A percentile compares a stretch with the other conserved stretches of the same genome.
Evolutionary conservation across 768 basidiomycete genomes (phyloP).

Genomic region (Tylopilus balloui): DNA sequence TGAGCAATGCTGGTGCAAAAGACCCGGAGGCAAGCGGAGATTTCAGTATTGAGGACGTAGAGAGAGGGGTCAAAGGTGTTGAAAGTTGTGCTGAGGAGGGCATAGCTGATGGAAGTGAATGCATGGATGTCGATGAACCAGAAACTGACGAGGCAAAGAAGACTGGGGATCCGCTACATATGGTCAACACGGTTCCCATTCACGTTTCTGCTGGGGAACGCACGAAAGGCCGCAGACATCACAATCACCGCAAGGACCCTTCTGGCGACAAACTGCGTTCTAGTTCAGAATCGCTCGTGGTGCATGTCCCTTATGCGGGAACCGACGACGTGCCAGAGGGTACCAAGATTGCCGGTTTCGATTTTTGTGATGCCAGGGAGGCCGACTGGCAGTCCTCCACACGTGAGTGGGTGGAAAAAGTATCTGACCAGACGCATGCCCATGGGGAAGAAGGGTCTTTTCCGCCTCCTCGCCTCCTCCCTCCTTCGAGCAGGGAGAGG

Average conservation of each 20-base stretch:
- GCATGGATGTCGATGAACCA: constrained; percentile 28
- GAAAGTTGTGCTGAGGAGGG: constrained; percentile 4
- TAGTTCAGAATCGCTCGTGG: constrained; percentile 24
- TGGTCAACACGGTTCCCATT: constrained; percentile 22
- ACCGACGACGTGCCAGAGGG: constrained; percentile 14
- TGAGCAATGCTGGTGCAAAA: constrained; percentile 1
- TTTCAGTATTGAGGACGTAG: constrained; percentile 6
- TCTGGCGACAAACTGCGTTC: constrained; percentile 7
- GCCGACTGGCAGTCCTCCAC: constrained; percentile 31
- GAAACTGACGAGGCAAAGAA: background rate
- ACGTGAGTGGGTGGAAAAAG: constrained; percentile 45
- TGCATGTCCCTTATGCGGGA: constrained; percentile 28
- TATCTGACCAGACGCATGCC: constrained; percentile 31
- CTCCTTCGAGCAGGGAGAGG: constrained; percentile 15
- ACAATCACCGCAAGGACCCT: background rate
- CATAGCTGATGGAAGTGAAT: constrained; percentile 7
- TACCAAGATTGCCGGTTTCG: constrained; percentile 11
- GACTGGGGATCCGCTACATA: constrained; percentile 1
- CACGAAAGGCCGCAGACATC: constrained; percentile 16
- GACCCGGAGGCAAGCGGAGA: constrained; percentile 1
- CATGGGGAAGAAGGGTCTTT: constrained; percentile 1
- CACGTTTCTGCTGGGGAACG: constrained; percentile 29
- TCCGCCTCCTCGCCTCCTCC: constrained; percentile 3
- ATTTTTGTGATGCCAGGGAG: constrained; percentile 19
- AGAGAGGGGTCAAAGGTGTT: constrained; percentile 1